Conservation (phyloP, 176 grass and related monocot genomes). For the Rhipidocladum racemiflorum region DNA sequence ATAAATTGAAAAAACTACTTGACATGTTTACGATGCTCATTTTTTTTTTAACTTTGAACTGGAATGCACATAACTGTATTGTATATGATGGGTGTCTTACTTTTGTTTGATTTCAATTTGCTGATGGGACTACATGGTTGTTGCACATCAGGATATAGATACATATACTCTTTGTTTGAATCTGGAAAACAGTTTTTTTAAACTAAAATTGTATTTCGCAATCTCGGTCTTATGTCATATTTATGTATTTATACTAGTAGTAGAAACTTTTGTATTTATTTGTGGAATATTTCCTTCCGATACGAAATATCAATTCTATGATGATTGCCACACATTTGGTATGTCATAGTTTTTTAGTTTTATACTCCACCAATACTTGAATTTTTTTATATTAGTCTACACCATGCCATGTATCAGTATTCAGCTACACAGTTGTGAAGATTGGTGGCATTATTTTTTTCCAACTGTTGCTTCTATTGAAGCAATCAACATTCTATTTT, state of each 20-base stretch:
- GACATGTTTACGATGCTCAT: background rate
- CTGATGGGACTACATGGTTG: background rate
- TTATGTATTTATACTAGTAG: background rate
- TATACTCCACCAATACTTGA: background rate
- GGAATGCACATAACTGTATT: background rate
- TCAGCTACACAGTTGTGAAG: background rate
- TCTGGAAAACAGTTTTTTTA: background rate
- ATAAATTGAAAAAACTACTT: slow-evolving; percentile 1
- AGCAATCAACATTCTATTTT: background rate
- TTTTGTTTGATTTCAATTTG: background rate
- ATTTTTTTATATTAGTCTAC: background rate
- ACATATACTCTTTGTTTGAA: background rate
- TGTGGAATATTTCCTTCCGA: background rate
- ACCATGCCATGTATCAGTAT: background rate
- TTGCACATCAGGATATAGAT: background rate
- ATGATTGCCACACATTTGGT: background rate
- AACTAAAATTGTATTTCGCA: background rate
- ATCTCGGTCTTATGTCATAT: background rate
- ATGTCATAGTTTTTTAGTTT: background rate
- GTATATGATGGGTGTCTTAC: background rate
- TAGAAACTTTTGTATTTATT: background rate
- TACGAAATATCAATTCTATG: background rate
- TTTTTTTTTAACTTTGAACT: background rate
- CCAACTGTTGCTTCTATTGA: background rate
- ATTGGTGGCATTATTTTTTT: background rate